These are phyloP conservation scores for Papiliotrema flavescens DNA, from an alignment of 1,284 basidiomycete species.

Conservation along the genomic window DNA sequence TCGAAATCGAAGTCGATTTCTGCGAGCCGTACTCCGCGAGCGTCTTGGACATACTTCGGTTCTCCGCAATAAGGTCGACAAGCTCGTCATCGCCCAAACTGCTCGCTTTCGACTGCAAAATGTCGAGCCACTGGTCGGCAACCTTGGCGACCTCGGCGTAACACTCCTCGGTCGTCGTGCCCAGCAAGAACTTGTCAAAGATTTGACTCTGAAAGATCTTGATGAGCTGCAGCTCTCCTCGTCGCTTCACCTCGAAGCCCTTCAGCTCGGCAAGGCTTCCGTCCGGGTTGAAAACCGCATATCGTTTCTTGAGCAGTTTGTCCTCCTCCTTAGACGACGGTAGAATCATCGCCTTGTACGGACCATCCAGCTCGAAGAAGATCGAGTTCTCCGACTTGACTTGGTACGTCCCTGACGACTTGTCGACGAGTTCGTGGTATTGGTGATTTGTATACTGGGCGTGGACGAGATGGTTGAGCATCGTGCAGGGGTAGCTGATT, in stretches of 20 bases:
- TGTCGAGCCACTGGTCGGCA: conserved; percentile 96
- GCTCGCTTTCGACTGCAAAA: conserved; percentile 81
- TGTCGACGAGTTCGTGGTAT: conserved; percentile 85
- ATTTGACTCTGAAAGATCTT: conserved; percentile 99
- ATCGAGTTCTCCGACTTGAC: conserved; percentile 98
- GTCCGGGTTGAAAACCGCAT: conserved; percentile 99
- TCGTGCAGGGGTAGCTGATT: conserved; percentile 98
- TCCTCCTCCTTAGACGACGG: conserved; percentile 99
- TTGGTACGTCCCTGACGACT: conserved; percentile 75
- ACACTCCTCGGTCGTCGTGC: conserved; percentile 88
- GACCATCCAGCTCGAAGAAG: conserved; percentile 98
- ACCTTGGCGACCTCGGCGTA: conserved; percentile 91
- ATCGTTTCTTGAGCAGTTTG: conserved; percentile 97
- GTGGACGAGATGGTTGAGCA: conserved; percentile 98
- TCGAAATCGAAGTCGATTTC: conserved; percentile 98
- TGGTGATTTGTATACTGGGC: conserved; percentile 96
- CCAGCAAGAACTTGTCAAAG: conserved; percentile 95
- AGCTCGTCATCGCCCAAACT: conserved; percentile 86
- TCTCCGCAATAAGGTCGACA: conserved; percentile 97
- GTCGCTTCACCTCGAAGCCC: conserved; percentile 97
- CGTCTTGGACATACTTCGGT: conserved; percentile 96
- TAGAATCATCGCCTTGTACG: conserved; percentile 98
- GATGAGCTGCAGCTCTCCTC: conserved; percentile 97
- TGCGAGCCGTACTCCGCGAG: conserved; percentile 93
- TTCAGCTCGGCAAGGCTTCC: conserved; percentile 96